Conservation (phyloP, 129 eudicot genomes). For the Tagetes patula region DNA sequence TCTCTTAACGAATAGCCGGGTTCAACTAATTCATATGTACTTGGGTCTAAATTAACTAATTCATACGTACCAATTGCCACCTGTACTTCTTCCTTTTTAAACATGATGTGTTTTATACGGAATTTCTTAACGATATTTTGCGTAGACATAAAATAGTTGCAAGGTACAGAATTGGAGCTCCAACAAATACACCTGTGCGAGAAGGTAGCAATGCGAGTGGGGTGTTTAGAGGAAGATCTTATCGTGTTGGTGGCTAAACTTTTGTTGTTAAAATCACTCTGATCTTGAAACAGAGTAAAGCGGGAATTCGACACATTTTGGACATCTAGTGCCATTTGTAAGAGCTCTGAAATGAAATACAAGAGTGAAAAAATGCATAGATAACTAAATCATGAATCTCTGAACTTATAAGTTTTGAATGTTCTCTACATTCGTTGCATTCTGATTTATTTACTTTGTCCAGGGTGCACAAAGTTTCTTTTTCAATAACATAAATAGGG, state of each 20-base stretch:
- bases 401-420: no score
- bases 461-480: no score
- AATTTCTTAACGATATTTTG: background rate
- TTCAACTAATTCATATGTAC: background rate
- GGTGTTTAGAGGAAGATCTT: constrained; percentile 25
- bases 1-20: background rate
- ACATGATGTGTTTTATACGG: background rate
- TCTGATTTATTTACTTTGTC: no score
- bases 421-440: no score
- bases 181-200: background rate
- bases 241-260: constrained; percentile 15
- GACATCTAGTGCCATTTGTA: background rate
- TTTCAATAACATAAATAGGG: no score
- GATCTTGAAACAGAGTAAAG: background rate
- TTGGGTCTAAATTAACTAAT: background rate
- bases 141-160: constrained; percentile 16
- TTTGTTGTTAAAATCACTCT: background rate
- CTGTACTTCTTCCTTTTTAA: background rate
- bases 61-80: background rate
- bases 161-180: constrained; percentile 21
- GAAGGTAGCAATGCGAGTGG: background rate
- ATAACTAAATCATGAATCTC: no score
- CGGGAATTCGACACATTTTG: background rate
- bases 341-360: background rate
- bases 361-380: background rate